Evolutionary conservation across 495 filamentous ascomycete genomes (phyloP).

Genomic region (Durotheca rogersii): DNA sequence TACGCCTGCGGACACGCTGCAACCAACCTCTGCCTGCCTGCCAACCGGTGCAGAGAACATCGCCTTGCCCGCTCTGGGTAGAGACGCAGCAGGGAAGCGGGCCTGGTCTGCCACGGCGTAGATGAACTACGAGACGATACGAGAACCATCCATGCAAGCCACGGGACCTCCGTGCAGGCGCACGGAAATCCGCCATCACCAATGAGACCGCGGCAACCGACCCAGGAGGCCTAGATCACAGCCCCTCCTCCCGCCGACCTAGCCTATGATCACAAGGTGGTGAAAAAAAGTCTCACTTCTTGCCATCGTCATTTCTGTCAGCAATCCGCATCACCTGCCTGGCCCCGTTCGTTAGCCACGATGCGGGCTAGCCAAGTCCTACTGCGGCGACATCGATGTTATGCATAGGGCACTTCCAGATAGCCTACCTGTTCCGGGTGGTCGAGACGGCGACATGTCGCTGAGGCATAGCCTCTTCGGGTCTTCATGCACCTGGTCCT

Average conservation of each 20-base stretch:
- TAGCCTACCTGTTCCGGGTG: too few relatives aligned
- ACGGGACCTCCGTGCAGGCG: constrained; percentile 26
- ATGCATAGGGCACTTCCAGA: neutral
- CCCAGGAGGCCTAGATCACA: constrained; percentile 22
- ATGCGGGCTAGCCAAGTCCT: too few relatives aligned
- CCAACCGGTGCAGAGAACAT: too few relatives aligned
- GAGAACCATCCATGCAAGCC: constrained; percentile 8
- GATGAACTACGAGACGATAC: neutral
- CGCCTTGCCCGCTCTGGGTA: too few relatives aligned
- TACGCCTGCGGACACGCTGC: too few relatives aligned
- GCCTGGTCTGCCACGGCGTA: too few relatives aligned
- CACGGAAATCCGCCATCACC: constrained; percentile 17
- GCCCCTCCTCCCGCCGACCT: constrained; percentile 12
- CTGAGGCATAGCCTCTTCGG: too few relatives aligned
- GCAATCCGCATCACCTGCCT: constrained; percentile 11
- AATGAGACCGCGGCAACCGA: constrained; percentile 19
- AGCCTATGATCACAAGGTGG: constrained; percentile 26
- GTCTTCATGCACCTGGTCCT: too few relatives aligned
- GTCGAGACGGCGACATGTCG: too few relatives aligned
- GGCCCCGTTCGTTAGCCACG: constrained; percentile 16
- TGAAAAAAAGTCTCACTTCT: constrained; percentile 25
- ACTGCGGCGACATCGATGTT: neutral
- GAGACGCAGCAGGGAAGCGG: too few relatives aligned
- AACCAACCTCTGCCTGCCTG: too few relatives aligned
- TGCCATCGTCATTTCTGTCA: constrained; percentile 14